Conservation (phyloP, 164 flowering plant genomes). For the Dillenia suffruticosa region DNA sequence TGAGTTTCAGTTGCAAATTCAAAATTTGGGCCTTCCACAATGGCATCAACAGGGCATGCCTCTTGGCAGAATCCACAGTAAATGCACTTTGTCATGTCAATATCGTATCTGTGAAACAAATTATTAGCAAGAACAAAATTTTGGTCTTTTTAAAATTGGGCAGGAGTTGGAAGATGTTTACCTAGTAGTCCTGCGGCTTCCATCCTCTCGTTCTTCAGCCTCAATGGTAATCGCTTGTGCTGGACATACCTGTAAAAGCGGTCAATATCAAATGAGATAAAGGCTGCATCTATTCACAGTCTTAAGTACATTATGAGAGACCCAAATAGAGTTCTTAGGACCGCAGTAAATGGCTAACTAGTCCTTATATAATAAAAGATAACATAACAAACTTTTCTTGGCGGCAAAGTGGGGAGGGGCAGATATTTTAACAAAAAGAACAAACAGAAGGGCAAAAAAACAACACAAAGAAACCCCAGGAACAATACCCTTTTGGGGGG, state of each 20-base stretch:
- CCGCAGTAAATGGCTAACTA: no score
- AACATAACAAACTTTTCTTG: no score
- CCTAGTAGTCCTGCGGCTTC: conserved; percentile 98
- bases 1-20: conserved; percentile 98
- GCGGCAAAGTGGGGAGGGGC: no score
- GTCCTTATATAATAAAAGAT: no score
- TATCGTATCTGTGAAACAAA: conserved; percentile 70
- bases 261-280: conserved; percentile 1
- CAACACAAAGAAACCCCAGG: no score
- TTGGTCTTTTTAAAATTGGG: no score
- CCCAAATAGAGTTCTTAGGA: no score
- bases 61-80: conserved; percentile 99
- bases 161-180: conserved; percentile 12
- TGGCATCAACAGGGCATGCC: conserved; percentile 99
- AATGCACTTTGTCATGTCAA: conserved; percentile 99
- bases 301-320: not conserved
- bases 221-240: conserved; percentile 99
- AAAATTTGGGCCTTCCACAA: conserved; percentile 99
- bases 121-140: not conserved
- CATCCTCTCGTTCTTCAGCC: conserved; percentile 99
- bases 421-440: no score
- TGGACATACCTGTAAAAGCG: conserved; percentile 69
- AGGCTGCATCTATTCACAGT: not conserved
- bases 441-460: no score
- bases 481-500: no score